Conservation (phyloP, 2,329 filamentous ascomycete species). For the Paraconiothyrium sp. region DNA sequence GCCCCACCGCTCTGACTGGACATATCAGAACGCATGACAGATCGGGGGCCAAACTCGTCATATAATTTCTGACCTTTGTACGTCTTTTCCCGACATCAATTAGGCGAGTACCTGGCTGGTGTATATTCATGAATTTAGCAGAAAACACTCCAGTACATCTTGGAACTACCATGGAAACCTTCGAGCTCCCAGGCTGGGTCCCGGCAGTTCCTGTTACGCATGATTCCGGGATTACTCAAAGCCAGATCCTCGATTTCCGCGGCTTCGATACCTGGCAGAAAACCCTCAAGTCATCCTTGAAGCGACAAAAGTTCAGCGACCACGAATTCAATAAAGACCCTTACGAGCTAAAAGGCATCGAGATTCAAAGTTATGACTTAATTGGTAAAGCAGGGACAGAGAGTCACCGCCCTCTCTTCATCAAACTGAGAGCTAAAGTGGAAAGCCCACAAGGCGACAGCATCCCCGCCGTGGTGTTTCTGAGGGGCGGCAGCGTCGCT, state of each 20-base stretch:
- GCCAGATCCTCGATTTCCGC: slow-evolving; percentile 58
- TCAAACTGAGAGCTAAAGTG: slow-evolving; percentile 62
- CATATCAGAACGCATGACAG: background rate
- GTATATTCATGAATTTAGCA: background rate
- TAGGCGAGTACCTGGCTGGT: background rate
- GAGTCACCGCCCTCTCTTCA: slow-evolving; percentile 42
- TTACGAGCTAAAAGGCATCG: slow-evolving; percentile 60
- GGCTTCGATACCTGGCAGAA: slow-evolving; percentile 63
- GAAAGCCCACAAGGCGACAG: background rate
- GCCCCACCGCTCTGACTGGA: background rate
- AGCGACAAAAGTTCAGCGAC: slow-evolving; percentile 48
- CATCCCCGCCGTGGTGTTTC: slow-evolving; percentile 56
- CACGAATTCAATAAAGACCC: slow-evolving; percentile 61
- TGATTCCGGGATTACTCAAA: slow-evolving; percentile 51
- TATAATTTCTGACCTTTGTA: background rate
- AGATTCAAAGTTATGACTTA: slow-evolving; percentile 60
- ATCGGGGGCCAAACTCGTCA: background rate
- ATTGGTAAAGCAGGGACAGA: slow-evolving; percentile 51
- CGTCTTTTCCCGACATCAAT: background rate
- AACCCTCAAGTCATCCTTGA: slow-evolving; percentile 58
- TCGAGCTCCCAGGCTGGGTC: slow-evolving; percentile 48
- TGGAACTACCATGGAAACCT: slow-evolving; percentile 31
- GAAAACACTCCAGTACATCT: background rate
- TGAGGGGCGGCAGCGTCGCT: slow-evolving; percentile 64
- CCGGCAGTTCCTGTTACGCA: slow-evolving; percentile 51